Evolutionary conservation across 768 basidiomycete genomes (phyloP).

Genomic region (Mycena vulgaris): DNA sequence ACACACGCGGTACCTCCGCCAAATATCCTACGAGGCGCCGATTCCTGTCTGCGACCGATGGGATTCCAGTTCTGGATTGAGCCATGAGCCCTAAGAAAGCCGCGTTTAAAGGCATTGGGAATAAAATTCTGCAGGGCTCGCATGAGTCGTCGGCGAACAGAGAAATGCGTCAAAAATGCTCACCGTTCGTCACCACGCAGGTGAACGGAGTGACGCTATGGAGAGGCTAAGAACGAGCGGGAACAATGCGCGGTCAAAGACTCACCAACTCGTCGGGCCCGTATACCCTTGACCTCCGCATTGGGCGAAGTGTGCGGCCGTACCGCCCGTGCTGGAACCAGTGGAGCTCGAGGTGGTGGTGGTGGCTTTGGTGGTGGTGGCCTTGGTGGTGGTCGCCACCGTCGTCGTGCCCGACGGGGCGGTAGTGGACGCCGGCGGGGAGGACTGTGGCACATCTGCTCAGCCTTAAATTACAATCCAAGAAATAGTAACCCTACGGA

Average conservation of each 20-base stretch:
- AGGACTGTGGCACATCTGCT: too few relatives aligned
- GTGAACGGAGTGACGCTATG: slow-evolving; percentile 8
- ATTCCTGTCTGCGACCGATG: background rate
- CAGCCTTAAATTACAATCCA: too few relatives aligned
- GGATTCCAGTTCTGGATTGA: too few relatives aligned
- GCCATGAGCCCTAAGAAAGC: too few relatives aligned
- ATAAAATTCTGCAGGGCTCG: background rate
- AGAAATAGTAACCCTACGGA: too few relatives aligned
- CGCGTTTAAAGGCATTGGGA: slow-evolving; percentile 15
- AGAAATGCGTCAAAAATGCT: background rate
- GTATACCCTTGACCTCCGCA: slow-evolving; percentile 17
- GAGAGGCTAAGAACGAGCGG: background rate
- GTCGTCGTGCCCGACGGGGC: too few relatives aligned
- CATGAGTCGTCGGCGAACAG: background rate
- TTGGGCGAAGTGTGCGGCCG: slow-evolving; percentile 16
- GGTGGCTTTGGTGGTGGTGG: slow-evolving; percentile 6
- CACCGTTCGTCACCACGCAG: slow-evolving; percentile 1
- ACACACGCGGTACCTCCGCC: background rate
- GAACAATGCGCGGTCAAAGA: background rate
- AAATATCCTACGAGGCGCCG: background rate
- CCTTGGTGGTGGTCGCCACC: background rate
- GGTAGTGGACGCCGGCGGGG: background rate
- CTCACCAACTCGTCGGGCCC: slow-evolving; percentile 16
- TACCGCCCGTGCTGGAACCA: background rate
- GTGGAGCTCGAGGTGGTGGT: slow-evolving; percentile 12